Evolutionary conservation across 73 alveolate genomes (phyloP).

Genomic region (Tetrahymena malaccensis): DNA sequence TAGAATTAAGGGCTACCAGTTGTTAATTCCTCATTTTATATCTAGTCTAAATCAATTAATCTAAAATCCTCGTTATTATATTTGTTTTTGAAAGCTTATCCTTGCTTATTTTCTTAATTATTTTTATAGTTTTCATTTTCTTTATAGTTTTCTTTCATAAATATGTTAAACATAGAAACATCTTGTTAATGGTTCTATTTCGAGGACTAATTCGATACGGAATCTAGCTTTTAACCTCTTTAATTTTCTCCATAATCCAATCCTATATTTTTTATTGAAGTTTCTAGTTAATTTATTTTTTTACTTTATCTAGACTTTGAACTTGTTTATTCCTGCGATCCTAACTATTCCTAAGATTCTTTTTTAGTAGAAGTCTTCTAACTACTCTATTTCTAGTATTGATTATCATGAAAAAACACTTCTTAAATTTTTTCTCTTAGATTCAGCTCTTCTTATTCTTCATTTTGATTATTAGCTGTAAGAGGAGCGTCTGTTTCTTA

Average conservation of each 20-base stretch:
- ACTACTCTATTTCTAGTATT: neutral
- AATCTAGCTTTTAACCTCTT: no score
- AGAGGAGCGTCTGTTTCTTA: neutral
- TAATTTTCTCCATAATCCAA: neutral
- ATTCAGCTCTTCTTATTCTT: neutral
- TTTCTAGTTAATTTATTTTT: neutral
- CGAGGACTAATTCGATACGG: neutral
- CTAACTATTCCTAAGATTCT: neutral
- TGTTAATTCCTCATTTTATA: neutral
- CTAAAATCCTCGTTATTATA: neutral
- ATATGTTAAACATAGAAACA: neutral
- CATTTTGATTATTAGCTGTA: neutral
- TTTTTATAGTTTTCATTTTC: neutral
- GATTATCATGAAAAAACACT: neutral
- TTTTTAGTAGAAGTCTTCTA: neutral
- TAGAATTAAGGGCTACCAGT: neutral
- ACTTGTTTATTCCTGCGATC: neutral
- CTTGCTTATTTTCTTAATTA: neutral
- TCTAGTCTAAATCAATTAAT: neutral
- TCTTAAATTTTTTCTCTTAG: neutral
- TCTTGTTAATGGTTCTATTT: neutral
- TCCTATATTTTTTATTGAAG: neutral
- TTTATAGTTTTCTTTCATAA: no score
- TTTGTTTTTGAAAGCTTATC: neutral
- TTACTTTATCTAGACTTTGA: neutral